Base-by-base conservation (phyloP, 805 yeast genomes). In the Yamadazyma paraphyllophila region DNA sequence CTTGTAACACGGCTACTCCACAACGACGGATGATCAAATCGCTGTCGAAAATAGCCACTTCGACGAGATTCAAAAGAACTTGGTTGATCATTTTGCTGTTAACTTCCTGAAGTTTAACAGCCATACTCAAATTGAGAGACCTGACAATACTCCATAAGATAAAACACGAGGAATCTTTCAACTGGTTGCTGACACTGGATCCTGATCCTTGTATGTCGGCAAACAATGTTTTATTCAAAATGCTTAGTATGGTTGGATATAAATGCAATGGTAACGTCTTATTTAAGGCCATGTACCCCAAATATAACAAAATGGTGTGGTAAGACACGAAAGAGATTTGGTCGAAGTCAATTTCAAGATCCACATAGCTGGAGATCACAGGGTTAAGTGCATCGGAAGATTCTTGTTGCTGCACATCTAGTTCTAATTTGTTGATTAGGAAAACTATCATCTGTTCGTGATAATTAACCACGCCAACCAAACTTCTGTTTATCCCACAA, bases 1-100 rank as follows among this genome's bases (percentile, higher is more conserved):
- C 98, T 58, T 91, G 97, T 6, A 91, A 56, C 0, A 94, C 92
- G 0, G 97, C 96, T 4, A 88, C 72, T 1, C 91, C 83, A 13
- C 97, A 91, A 46, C 95, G 71, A 45, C 97, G 71, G 5, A 90
- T 78, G 47, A 82, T 74, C 14, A 88, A 67, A 44, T 90, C 96
- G 16, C 73, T 66, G 59, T 91, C 98, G 57, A 84, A 83, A 40
- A 88, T 71, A 7, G 83, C 66, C 1, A 80, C 73, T 9, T 73
- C 59, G 2, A 86, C 55, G 20, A 88, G 60, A 52, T 73, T 71
- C 14, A 47, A 55, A 32, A 61, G 64, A 6, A 56, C 47, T 2
- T 40, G 44, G 8, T 50, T 51, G 46, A 66, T 46, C 54, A 61
- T 20, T 20, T 20, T 20, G 24, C 6, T 20, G 6, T 20, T 20